Percentiles rank a stretch among this genome's conserved stretches.
phyloP scores from a whole-genome alignment of 2,329 filamentous ascomycete genomes.

The Microsporum ferrugineum region DNA sequence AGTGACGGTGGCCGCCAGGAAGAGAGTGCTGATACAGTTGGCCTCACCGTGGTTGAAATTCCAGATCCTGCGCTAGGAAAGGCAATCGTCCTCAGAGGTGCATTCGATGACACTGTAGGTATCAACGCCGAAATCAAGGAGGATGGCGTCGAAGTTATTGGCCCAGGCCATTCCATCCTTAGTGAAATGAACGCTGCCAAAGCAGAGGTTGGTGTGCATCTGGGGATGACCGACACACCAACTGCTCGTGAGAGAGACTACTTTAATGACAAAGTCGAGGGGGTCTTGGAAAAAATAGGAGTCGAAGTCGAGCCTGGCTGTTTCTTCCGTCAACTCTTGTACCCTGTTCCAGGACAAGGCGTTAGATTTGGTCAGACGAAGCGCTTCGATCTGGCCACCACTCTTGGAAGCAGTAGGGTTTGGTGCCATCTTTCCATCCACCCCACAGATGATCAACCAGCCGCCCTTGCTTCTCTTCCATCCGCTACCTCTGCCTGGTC shows the following conservation, averaged over 20 bases:
- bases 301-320: constrained; percentile 70
- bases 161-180: constrained; percentile 68
- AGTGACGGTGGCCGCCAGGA: constrained; percentile 54
- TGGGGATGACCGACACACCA: constrained; percentile 60
- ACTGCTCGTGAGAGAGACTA: constrained; percentile 62
- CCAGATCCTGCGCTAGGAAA: constrained; percentile 71
- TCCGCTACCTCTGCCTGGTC: constrained; percentile 80
- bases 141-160: constrained; percentile 68
- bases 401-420: constrained; percentile 71
- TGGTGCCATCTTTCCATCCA: constrained; percentile 94
- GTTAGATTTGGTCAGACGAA: constrained; percentile 66
- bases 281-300: constrained; percentile 73
- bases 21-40: constrained; percentile 71
- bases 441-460: constrained; percentile 75
- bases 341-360: constrained; percentile 66
- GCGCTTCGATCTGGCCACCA: constrained; percentile 63
- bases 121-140: constrained; percentile 98
- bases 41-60: constrained; percentile 77
- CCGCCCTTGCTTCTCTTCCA: constrained; percentile 58
- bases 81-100: constrained; percentile 73
- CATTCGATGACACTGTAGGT: constrained; percentile 85
- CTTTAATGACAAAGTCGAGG: constrained; percentile 69
- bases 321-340: constrained; percentile 70
- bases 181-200: constrained; percentile 81
- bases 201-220: constrained; percentile 61